These are phyloP conservation scores for Phyllostachys edulis DNA, from an alignment of 176 grass and related monocot species.

Conservation along the genomic window DNA sequence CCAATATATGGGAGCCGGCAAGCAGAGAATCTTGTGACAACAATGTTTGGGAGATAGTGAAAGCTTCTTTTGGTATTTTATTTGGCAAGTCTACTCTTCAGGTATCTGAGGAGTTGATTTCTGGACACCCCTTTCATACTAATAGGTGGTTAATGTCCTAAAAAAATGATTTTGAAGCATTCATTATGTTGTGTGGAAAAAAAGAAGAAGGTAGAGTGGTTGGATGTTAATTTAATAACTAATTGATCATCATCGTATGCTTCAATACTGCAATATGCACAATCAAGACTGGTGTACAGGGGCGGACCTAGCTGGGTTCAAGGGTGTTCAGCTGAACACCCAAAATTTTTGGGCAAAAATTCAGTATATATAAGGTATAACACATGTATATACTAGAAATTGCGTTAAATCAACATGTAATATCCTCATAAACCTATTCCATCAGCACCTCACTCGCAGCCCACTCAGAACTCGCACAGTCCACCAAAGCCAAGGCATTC, in stretches of 20 bases:
- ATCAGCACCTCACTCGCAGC: no score
- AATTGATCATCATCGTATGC: not conserved
- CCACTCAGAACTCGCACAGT: no score
- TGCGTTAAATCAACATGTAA: no score
- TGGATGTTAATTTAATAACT: not conserved
- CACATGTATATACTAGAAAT: no score
- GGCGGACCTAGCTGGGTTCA: no score
- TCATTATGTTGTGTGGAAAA: not conserved
- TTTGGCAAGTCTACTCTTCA: constrained; percentile 78
- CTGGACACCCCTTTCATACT: not conserved
- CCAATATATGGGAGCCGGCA: constrained; percentile 94
- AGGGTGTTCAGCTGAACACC: no score
- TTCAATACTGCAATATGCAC: not conserved
- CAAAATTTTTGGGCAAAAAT: no score
- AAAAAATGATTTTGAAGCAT: not conserved
- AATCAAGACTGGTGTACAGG: not conserved
- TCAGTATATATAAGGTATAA: no score
- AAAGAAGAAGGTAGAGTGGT: not conserved
- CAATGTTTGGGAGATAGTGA: constrained; percentile 82
- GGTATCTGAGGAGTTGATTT: constrained; percentile 47
- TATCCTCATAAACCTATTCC: no score
- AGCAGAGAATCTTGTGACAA: constrained; percentile 67
- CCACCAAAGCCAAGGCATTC: no score
- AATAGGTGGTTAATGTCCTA: constrained; percentile 1
- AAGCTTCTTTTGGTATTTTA: constrained; percentile 69